Evolutionary conservation across 306 rosid species (phyloP).

Genomic region (Oemleria cerasiformis): DNA sequence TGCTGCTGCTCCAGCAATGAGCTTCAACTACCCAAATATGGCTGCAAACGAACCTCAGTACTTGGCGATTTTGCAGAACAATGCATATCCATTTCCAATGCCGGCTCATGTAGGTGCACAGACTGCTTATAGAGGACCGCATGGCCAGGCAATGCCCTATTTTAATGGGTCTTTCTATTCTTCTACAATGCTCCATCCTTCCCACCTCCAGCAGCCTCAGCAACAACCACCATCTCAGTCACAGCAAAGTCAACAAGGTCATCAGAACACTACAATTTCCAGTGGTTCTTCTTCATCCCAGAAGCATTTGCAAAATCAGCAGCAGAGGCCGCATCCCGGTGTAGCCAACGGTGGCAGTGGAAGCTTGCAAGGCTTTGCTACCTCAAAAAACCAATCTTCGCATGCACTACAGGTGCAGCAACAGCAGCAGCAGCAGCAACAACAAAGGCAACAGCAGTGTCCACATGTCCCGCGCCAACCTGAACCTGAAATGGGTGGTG

Average conservation of each 20-base stretch:
- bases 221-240: constrained; percentile 56
- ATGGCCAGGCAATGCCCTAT: constrained; percentile 72
- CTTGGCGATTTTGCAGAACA: constrained; percentile 85
- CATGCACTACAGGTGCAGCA: constrained; percentile 53
- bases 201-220: constrained; percentile 69
- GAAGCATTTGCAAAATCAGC: constrained; percentile 81
- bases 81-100: constrained; percentile 80
- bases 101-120: constrained; percentile 88
- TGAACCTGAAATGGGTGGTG: constrained; percentile 76
- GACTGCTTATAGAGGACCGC: constrained; percentile 79
- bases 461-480: constrained; percentile 61
- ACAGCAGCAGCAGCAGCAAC: constrained; percentile 51
- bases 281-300: constrained; percentile 81
- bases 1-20: constrained; percentile 64
- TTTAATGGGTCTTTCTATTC: constrained; percentile 83
- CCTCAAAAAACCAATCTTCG: constrained; percentile 53
- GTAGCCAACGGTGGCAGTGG: constrained; percentile 44
- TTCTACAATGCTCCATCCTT: constrained; percentile 80
- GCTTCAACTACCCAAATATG: constrained; percentile 79
- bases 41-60: constrained; percentile 78
- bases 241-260: constrained; percentile 70
- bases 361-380: constrained; percentile 76
- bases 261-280: constrained; percentile 63
- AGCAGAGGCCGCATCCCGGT: constrained; percentile 55
- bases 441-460: constrained; percentile 48